Evolutionary conservation across 768 basidiomycete genomes (phyloP), one percentile per base, ranked within the genome.

Genomic region (Termitomyces sp.): DNA sequence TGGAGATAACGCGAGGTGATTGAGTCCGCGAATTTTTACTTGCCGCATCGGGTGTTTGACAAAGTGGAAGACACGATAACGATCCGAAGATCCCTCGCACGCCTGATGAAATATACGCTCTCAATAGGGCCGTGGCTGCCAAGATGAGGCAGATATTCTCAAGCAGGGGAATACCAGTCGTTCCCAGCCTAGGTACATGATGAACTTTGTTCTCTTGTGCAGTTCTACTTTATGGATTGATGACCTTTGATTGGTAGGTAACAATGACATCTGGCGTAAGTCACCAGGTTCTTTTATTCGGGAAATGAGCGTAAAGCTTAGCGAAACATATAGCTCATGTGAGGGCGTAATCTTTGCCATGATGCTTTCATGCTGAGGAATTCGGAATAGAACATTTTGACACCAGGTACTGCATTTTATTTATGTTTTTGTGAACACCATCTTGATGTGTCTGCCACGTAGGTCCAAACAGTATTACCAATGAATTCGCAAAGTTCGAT

Each of bases 181-280:
- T 95, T 26, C 91, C 92, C 3, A 89, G 83, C 70, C 73, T 97
- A 57, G 89, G 89, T 84, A 63, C 63, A 78, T 65, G 12, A 3
- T 9, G 9, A 30, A 38, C 30, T 1, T 38, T 7, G 8, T 14
- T 26, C 17, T 12, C 30, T 12, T 30, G 46, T 31, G 9, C 21
- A n/a, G 10, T 14, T 19, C 9, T 19, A 17, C 12, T 33, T 23
- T 37, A 40, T 55, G 31, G 48, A 43, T 38, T 54, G 9, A 37
- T 49, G 50, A 37, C 21, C 59, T 23, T 59, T 46, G 35, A 33
- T 55, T 44, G 45, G n/a, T 45, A 89, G 92, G 92, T 23, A 95
- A 95, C 70, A 95, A 95, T 69, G 93, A 95, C 74, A 80, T 95
- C 49, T 94, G 89, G 83, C 91, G 87, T 89, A 72, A 77, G 86